Evolutionary conservation across 139 green algal species (phyloP), one percentile per base, ranked within the genome.

Genomic region (Coccomyxa sp.): DNA sequence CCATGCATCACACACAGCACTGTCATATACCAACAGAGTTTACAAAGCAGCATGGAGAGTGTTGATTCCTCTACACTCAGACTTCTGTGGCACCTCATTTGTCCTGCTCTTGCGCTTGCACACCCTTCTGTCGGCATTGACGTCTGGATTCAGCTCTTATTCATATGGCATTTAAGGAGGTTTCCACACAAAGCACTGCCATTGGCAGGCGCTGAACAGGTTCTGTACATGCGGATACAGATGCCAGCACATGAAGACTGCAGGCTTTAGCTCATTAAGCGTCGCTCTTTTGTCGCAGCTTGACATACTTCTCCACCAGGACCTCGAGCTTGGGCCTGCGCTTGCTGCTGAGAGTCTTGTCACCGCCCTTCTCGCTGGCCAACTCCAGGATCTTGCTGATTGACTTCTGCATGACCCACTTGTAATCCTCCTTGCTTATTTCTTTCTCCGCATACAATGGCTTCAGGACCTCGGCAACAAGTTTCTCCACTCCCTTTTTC

Each of bases 391-490:
- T 83, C 67, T 88, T 91, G 12, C 86, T 78, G 58, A 84, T 71
- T 27, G 86, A 76, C n/a, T 81, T 81, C 23, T 58, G 60, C 32
- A 38, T 59, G 74, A 87, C 79, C 79, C 82, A 86, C 79, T 94
- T 94, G 87, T 81, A 92, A 25, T 87, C 76, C 58, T 94, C 90
- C 67, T 86, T 90, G 67, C 81, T 81, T 31, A 94, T 84, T 25
- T 57, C 13, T 75, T 88, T 86, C 9, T 75, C n/a, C 31, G 79
- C 63, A 81, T 86, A 93, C 17, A 81, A 76, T 0, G 82, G 81
- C 68, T 85, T 82, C 58, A 94, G 82, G 21, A 85, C 11, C 13
- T 71, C 30, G 15, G 79, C 79, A 17, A 88, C 81, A 66, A 82
- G 84, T 12, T 79, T 66, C 0, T 15, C 45, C 11, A 87, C 57